Base-by-base conservation (phyloP, 2,329 filamentous ascomycete genomes). In the Pseudopithomyces chartarum region DNA sequence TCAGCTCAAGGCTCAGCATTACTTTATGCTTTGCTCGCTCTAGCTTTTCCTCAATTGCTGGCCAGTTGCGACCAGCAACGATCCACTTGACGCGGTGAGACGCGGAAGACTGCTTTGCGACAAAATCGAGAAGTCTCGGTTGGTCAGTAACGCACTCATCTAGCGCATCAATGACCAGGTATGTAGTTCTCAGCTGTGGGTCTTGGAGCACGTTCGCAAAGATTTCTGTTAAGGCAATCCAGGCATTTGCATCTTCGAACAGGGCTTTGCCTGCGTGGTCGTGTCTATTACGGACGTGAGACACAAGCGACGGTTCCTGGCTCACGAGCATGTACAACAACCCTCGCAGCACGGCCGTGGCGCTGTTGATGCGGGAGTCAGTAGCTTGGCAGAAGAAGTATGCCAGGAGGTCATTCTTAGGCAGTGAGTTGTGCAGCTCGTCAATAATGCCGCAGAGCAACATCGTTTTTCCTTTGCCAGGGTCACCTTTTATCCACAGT, bases 321-420 rank as follows among this genome's bases (percentile, higher is more conserved):
- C 15, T 6, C 6, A 40, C 36, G n/a, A 40, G 36, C 36, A 40
- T 13, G 36, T 40, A 40, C 36, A 40, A n/a, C n/a, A 40, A n/a
- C 6, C 36, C 36, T 13, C 36, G 36, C 44, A 19, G 44, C 20
- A 15, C n/a, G n/a, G n/a, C n/a, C n/a, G n/a, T n/a, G n/a, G n/a
- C n/a, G n/a, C n/a, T n/a, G n/a, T n/a, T n/a, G n/a, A n/a, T n/a
- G n/a, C n/a, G n/a, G n/a, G n/a, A n/a, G n/a, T n/a, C n/a, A n/a
- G n/a, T n/a, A n/a, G 29, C 44, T 11, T 47, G 44, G n/a, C 44
- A 47, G 44, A 47, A 47, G 17, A 47, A 47, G 32, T 47, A 47
- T 15, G 44, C 17, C 15, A 47, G 11, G 22, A 22, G 17, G 6
- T 13, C 7, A 8, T 26, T 36, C 32, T 15, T 34, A 2, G 29